These are phyloP conservation scores for Boletus calvinii DNA, from an alignment of 1,284 basidiomycete genomes.

Conservation along the genomic window DNA sequence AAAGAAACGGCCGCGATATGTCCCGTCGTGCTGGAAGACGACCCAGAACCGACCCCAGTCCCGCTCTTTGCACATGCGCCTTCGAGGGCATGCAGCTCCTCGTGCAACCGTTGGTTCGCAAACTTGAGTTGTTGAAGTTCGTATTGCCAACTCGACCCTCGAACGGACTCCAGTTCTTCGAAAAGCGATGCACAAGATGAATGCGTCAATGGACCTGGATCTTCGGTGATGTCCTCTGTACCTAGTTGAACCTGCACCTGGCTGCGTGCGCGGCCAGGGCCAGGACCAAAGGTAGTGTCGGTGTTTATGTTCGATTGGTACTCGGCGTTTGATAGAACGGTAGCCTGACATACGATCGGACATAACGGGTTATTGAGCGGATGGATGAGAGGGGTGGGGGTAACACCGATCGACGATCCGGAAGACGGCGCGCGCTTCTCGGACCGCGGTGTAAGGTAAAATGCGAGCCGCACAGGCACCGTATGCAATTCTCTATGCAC, in stretches of 20 bases:
- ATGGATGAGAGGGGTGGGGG: conserved; percentile 14
- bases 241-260: conserved; percentile 1
- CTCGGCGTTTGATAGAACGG: conserved; percentile 17
- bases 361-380: conserved; percentile 22
- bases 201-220: conserved; percentile 23
- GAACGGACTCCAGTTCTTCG: conserved; percentile 64
- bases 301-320: neutral
- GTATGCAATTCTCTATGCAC: conserved; percentile 21
- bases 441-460: conserved; percentile 26
- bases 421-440: conserved; percentile 1
- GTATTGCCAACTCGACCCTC: conserved; percentile 87
- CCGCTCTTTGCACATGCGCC: conserved; percentile 7
- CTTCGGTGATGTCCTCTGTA: neutral
- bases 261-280: neutral
- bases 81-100: conserved; percentile 66
- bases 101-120: conserved; percentile 67
- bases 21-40: neutral
- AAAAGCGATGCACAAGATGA: conserved; percentile 55
- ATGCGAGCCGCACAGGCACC: conserved; percentile 28
- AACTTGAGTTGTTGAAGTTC: conserved; percentile 84
- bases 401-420: neutral
- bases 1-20: neutral
- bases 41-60: neutral
- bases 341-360: conserved; percentile 36
- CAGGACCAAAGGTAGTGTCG: neutral